Percentiles rank a stretch among this genome's conserved stretches.
Evolutionary conservation across 2,329 filamentous ascomycete genomes (phyloP).

Genomic region (Ophiostoma australiae): DNA sequence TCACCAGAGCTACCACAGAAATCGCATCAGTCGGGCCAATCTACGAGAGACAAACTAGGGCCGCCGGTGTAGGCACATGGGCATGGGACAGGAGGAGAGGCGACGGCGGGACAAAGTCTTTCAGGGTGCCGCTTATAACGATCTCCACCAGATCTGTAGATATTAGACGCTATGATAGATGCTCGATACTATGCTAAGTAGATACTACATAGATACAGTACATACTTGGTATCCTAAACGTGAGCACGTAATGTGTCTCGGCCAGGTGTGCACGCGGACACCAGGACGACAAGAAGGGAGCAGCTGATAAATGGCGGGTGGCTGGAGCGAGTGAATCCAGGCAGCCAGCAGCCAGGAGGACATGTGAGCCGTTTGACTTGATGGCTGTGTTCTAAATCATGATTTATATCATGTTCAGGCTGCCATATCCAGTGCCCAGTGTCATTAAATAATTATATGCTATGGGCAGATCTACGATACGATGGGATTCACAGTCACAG

Average conservation of each 20-base stretch:
- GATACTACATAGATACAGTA: not conserved
- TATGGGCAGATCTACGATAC: not conserved
- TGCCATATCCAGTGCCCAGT: not conserved
- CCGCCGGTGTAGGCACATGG: not conserved
- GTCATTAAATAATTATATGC: not conserved
- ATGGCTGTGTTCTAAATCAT: not conserved
- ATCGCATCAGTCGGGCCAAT: not conserved
- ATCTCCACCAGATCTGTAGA: not conserved
- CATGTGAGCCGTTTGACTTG: not conserved
- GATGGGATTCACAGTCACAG: not conserved
- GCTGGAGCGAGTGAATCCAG: no score
- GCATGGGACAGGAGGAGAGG: slow-evolving; percentile 1
- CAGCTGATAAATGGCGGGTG: not conserved
- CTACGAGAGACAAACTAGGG: not conserved
- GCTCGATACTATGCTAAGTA: not conserved
- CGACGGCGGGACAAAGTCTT: not conserved
- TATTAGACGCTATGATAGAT: no score
- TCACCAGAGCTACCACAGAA: not conserved
- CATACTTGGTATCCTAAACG: not conserved
- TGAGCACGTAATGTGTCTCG: not conserved
- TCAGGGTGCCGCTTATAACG: not conserved
- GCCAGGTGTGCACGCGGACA: no score
- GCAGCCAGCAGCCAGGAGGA: not conserved
- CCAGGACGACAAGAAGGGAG: no score
- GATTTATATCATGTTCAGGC: not conserved